Evolutionary conservation across 2,329 filamentous ascomycete genomes (phyloP).

Genomic region (Biscogniauxia mediterranea): DNA sequence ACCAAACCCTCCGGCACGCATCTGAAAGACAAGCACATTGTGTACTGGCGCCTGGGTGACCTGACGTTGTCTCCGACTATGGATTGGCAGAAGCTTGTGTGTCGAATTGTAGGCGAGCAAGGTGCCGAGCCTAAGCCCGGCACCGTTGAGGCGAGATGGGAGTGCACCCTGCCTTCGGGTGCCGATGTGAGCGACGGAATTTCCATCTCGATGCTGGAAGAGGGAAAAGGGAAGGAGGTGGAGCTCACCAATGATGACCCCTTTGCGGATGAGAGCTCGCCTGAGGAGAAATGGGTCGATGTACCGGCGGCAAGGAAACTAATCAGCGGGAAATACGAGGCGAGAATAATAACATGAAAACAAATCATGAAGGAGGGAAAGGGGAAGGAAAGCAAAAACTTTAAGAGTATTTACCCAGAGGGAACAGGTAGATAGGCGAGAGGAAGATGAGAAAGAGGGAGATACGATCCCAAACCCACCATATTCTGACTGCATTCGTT

Average conservation of each 20-base stretch:
- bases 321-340: conserved; percentile 74
- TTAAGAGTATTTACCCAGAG: background rate
- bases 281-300: conserved; percentile 57
- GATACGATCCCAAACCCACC: background rate
- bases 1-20: conserved; percentile 80
- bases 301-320: conserved; percentile 67
- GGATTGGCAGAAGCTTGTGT: conserved; percentile 74
- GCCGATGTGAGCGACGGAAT: conserved; percentile 40
- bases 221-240: conserved; percentile 52
- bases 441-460: background rate
- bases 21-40: conserved; percentile 69
- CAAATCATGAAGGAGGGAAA: conserved; percentile 8
- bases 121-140: conserved; percentile 69
- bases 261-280: conserved; percentile 52
- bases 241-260: conserved; percentile 56
- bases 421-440: background rate
- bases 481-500: conserved; percentile 13
- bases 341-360: conserved; percentile 28
- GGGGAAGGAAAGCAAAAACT: background rate
- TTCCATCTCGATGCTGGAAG: conserved; percentile 56
- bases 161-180: conserved; percentile 45
- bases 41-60: conserved; percentile 80
- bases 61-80: conserved; percentile 62
- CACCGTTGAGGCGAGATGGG: conserved; percentile 80
- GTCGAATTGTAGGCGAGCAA: conserved; percentile 73